Evolutionary conservation across 1,284 basidiomycete genomes (phyloP).

Genomic region (Earliella scabrosa): DNA sequence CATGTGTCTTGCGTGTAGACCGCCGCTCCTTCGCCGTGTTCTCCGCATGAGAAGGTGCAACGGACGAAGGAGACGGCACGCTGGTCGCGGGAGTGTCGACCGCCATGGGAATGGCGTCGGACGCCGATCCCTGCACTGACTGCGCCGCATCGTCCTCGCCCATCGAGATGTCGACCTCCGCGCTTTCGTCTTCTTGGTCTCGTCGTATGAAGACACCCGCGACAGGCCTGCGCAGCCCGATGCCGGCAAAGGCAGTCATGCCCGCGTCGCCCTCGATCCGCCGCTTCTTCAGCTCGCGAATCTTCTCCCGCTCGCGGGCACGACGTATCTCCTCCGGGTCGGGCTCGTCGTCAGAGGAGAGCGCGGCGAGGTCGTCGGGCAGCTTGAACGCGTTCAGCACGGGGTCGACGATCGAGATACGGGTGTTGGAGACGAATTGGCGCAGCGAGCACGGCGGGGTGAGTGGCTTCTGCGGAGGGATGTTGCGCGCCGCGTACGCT

Average conservation of each 20-base stretch:
- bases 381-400: slow-evolving; percentile 48
- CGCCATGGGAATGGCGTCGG: slow-evolving; percentile 19
- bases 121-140: not conserved
- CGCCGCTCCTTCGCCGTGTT: slow-evolving; percentile 15
- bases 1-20: slow-evolving; percentile 14
- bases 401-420: slow-evolving; percentile 61
- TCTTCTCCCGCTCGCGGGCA: slow-evolving; percentile 53
- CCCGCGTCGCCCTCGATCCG: slow-evolving; percentile 40
- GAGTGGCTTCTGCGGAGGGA: slow-evolving; percentile 43
- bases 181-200: slow-evolving; percentile 63
- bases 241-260: slow-evolving; percentile 26
- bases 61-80: slow-evolving; percentile 16
- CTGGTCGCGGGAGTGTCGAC: slow-evolving; percentile 27
- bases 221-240: slow-evolving; percentile 29
- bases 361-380: slow-evolving; percentile 31
- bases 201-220: slow-evolving; percentile 54
- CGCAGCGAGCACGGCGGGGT: slow-evolving; percentile 64
- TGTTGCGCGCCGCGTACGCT: slow-evolving; percentile 40
- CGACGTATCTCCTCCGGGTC: slow-evolving; percentile 46
- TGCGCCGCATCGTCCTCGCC: slow-evolving; percentile 9
- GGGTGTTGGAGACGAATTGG: slow-evolving; percentile 57
- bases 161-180: slow-evolving; percentile 55
- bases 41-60: not conserved
- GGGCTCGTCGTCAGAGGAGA: slow-evolving; percentile 43
- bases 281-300: slow-evolving; percentile 58